Conservation (phyloP, 1,139 yeast genomes). For the Eremothecium coryli region DNA sequence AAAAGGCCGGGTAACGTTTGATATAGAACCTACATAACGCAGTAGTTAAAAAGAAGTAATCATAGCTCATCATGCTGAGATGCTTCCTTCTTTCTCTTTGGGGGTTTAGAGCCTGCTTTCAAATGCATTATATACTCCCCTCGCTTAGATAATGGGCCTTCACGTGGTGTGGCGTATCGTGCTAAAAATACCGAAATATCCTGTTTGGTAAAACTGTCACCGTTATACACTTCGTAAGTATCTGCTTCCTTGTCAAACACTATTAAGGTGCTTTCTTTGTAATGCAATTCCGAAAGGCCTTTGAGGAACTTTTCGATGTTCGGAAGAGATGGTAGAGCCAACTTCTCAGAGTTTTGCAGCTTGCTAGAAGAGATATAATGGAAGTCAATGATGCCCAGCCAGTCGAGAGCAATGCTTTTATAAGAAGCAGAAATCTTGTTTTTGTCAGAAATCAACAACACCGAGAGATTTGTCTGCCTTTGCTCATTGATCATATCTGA, state of each 20-base stretch:
- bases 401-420: conserved; percentile 72
- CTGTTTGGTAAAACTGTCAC: conserved; percentile 14
- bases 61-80: background rate
- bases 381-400: conserved; percentile 41
- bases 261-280: conserved; percentile 16
- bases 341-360: conserved; percentile 3
- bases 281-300: conserved; percentile 9
- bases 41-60: too few relatives aligned
- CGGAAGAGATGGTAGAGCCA: conserved; percentile 10
- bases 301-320: conserved; percentile 13
- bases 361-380: conserved; percentile 16
- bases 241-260: conserved; percentile 20
- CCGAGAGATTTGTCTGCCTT: background rate
- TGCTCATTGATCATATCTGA: conserved; percentile 21
- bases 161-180: conserved; percentile 17
- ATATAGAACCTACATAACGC: too few relatives aligned
- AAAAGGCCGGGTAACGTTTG: too few relatives aligned
- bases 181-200: conserved; percentile 17
- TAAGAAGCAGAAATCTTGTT: conserved; percentile 49
- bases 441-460: conserved; percentile 35
- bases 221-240: conserved; percentile 13
- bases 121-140: conserved; percentile 15
- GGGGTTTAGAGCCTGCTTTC: too few relatives aligned
- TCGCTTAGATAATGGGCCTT: conserved; percentile 28
- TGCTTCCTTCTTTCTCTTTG: background rate